A percentile compares a stretch with the other conserved stretches of the same genome.
Evolutionary conservation across 2,329 filamentous ascomycete species (phyloP).

Genomic region (Canariomyces notabilis): DNA sequence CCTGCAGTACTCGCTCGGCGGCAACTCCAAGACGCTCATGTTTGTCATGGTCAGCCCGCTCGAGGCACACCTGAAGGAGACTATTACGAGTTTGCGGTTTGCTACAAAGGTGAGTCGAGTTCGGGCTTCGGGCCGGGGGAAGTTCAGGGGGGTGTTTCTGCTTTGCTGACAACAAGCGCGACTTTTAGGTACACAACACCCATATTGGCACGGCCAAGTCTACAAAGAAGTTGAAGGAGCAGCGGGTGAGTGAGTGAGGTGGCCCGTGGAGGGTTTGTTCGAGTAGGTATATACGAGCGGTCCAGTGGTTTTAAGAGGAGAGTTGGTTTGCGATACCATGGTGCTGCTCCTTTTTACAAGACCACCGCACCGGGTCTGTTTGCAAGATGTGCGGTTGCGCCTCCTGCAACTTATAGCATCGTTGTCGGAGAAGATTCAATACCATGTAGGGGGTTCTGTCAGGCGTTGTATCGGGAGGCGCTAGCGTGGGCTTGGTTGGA

Average conservation of each 20-base stretch:
- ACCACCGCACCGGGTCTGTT: no score
- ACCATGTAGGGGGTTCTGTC: no score
- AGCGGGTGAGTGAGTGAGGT: conserved; percentile 14
- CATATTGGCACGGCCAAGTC: conserved; percentile 86
- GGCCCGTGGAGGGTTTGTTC: no score
- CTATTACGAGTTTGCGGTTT: conserved; percentile 89
- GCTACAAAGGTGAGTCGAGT: conserved; percentile 84
- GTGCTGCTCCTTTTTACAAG: no score
- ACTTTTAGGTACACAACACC: conserved; percentile 68
- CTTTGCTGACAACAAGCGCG: conserved; percentile 10
- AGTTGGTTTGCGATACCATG: no score
- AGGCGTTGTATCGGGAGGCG: no score
- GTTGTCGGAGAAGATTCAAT: no score
- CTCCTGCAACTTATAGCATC: no score
- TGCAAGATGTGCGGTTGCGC: no score
- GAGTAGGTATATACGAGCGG: no score
- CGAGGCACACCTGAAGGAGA: conserved; percentile 86
- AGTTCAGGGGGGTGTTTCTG: not conserved
- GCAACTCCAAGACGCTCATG: conserved; percentile 97
- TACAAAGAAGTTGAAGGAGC: conserved; percentile 53
- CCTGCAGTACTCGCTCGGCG: conserved; percentile 88
- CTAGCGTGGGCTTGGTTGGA: no score
- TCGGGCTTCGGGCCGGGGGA: conserved; percentile 4
- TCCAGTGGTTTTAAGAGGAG: no score
- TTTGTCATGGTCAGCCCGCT: conserved; percentile 97